phyloP scores from a whole-genome alignment of 495 filamentous ascomycete species.

The Aspergillus indologenus region DNA sequence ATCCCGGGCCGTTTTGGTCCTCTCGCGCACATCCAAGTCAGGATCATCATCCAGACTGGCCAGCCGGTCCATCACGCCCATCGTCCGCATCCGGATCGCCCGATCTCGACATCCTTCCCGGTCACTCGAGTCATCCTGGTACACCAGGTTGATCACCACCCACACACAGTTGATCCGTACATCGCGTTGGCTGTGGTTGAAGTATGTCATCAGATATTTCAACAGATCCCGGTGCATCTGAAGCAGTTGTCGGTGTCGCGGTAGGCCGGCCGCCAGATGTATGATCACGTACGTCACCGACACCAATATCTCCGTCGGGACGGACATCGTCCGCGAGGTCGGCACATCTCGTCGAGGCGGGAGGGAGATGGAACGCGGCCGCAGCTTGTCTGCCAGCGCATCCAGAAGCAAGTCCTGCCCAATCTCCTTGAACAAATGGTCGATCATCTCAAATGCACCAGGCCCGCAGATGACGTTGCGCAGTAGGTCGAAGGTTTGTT shows the following conservation, averaged over 20 bases:
- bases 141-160: slow-evolving; percentile 79
- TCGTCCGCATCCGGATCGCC: slow-evolving; percentile 60
- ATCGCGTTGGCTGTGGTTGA: slow-evolving; percentile 63
- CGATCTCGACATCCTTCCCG: slow-evolving; percentile 57
- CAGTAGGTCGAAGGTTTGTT: slow-evolving; percentile 83
- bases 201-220: slow-evolving; percentile 50
- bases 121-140: slow-evolving; percentile 70
- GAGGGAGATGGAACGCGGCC: slow-evolving; percentile 47
- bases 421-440: slow-evolving; percentile 72
- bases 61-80: slow-evolving; percentile 69
- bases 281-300: slow-evolving; percentile 74
- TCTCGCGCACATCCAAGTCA: slow-evolving; percentile 80
- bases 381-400: slow-evolving; percentile 70
- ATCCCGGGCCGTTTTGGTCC: slow-evolving; percentile 73
- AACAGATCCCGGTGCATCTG: slow-evolving; percentile 59
- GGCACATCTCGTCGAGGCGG: slow-evolving; percentile 36
- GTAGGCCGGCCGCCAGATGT: slow-evolving; percentile 77
- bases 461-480: slow-evolving; percentile 79
- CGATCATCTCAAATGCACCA: slow-evolving; percentile 72
- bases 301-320: slow-evolving; percentile 70
- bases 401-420: slow-evolving; percentile 73
- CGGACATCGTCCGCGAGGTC: slow-evolving; percentile 28
- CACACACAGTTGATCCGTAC: slow-evolving; percentile 75
- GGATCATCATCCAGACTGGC: slow-evolving; percentile 63
- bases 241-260: slow-evolving; percentile 73